phyloP scores from a whole-genome alignment of 768 basidiomycete species.

The Auriscalpium microsporum region DNA sequence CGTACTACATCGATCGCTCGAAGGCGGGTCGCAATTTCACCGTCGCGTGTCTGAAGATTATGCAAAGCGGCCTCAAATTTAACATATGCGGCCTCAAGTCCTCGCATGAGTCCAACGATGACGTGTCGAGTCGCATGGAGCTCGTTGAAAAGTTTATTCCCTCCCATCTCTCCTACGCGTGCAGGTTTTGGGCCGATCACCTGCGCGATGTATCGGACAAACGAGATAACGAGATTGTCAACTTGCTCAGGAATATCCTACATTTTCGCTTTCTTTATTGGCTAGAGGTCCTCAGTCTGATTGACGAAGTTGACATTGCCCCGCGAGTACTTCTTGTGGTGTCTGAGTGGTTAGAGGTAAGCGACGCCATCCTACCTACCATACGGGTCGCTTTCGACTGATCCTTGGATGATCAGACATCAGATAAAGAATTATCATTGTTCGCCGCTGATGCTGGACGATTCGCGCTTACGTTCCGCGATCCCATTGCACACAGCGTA shows the following conservation, averaged over 20 bases:
- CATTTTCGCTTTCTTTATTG: conserved; percentile 26
- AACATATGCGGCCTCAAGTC: conserved; percentile 32
- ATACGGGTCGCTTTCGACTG: too few species aligned
- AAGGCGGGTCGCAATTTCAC: conserved; percentile 16
- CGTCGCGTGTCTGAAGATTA: conserved; percentile 20
- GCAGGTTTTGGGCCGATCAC: conserved; percentile 30
- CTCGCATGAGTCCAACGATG: conserved; percentile 24
- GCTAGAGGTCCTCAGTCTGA: conserved; percentile 29
- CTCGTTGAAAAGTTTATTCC: conserved; percentile 22
- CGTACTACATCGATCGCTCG: conserved; percentile 2
- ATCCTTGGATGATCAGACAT: background rate
- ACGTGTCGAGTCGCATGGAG: conserved; percentile 14
- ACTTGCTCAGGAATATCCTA: conserved; percentile 16
- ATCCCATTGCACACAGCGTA: conserved; percentile 3
- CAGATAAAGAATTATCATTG: conserved; percentile 4
- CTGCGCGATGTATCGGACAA: conserved; percentile 1
- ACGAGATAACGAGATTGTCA: conserved; percentile 12
- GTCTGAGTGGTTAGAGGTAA: conserved; percentile 9
- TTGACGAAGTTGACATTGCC: conserved; percentile 9
- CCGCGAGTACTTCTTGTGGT: conserved; percentile 11
- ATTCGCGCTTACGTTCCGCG: conserved; percentile 8
- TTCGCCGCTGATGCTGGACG: conserved; percentile 7
- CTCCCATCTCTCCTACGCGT: conserved; percentile 26
- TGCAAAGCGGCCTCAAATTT: conserved; percentile 27
- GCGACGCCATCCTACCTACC: background rate